phyloP scores from a whole-genome alignment of 2,329 filamentous ascomycete genomes.

The Cytospora piceicola region DNA sequence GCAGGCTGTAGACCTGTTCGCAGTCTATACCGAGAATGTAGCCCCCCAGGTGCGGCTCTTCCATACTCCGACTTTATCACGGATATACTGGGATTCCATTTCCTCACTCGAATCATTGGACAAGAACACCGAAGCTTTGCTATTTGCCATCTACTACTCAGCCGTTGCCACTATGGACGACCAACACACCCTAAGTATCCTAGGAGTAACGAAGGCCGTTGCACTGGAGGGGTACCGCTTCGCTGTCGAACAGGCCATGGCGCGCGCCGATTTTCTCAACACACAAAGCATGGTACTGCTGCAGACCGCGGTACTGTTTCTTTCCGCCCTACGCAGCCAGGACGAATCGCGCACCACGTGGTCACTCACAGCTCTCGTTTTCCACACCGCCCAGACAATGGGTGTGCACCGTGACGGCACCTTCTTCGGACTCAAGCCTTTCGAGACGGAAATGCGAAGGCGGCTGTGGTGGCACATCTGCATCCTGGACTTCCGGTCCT shows the following conservation, averaged over 20 bases:
- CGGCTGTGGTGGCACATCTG: conserved; percentile 63
- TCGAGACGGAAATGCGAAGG: conserved; percentile 62
- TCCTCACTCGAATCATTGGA: conserved; percentile 30
- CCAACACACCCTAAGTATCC: conserved; percentile 43
- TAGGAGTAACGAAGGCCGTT: conserved; percentile 6
- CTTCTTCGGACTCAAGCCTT: conserved; percentile 52
- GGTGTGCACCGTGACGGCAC: conserved; percentile 54
- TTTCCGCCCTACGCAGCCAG: conserved; percentile 50
- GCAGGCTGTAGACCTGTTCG: conserved; percentile 34
- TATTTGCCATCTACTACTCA: conserved; percentile 59
- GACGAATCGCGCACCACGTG: conserved; percentile 57
- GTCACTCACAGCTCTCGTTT: conserved; percentile 61
- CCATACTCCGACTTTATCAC: conserved; percentile 37
- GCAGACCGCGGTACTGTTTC: conserved; percentile 61
- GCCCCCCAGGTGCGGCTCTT: conserved; percentile 37
- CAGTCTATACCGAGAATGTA: conserved; percentile 37
- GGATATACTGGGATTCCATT: conserved; percentile 36
- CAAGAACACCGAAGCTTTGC: conserved; percentile 33
- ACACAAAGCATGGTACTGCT: conserved; percentile 58
- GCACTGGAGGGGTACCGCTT: conserved; percentile 44
- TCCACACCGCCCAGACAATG: conserved; percentile 55
- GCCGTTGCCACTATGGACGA: conserved; percentile 57
- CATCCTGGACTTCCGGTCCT: conserved; percentile 57
- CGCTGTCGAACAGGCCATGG: conserved; percentile 57
- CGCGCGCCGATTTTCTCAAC: conserved; percentile 60